Conservation (phyloP, 129 eudicot species). For the Chrysanthemum lavandulifolium region DNA sequence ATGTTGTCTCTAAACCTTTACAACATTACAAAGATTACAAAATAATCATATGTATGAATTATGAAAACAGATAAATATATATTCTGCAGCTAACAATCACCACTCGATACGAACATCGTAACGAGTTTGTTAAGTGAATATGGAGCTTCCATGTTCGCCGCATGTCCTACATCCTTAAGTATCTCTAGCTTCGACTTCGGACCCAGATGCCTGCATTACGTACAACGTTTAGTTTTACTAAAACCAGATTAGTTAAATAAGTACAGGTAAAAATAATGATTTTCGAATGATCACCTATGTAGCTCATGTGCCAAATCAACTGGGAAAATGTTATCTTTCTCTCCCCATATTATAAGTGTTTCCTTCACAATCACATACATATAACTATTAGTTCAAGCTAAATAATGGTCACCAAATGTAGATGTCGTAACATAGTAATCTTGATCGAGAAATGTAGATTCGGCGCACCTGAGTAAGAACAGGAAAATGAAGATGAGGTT, state of each 20-base stretch:
- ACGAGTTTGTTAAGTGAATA: conserved; percentile 39
- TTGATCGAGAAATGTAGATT: too few species aligned
- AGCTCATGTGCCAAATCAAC: conserved; percentile 44
- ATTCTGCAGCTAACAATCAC: neutral
- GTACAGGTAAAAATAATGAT: neutral
- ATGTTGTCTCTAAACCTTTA: neutral
- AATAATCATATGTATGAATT: neutral
- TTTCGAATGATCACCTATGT: conserved; percentile 36
- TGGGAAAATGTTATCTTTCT: conserved; percentile 68
- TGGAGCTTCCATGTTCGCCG: conserved; percentile 58
- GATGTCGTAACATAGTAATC: too few species aligned
- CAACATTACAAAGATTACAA: neutral
- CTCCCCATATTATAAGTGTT: conserved; percentile 76
- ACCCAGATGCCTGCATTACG: conserved; percentile 55
- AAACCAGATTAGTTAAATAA: neutral
- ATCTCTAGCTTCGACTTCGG: conserved; percentile 51
- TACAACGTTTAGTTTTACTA: neutral
- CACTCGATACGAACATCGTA: conserved; percentile 32
- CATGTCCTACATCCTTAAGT: conserved; percentile 62
- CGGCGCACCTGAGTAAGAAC: conserved; percentile 48
- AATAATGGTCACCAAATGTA: neutral
- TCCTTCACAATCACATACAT: conserved; percentile 41
- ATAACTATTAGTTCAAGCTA: conserved; percentile 7
- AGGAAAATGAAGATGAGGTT: conserved; percentile 31
- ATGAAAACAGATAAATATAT: neutral